These are phyloP conservation scores for Aspergillus pseudoterreus DNA, from an alignment of 2,329 filamentous ascomycete species.

Conservation along the genomic window DNA sequence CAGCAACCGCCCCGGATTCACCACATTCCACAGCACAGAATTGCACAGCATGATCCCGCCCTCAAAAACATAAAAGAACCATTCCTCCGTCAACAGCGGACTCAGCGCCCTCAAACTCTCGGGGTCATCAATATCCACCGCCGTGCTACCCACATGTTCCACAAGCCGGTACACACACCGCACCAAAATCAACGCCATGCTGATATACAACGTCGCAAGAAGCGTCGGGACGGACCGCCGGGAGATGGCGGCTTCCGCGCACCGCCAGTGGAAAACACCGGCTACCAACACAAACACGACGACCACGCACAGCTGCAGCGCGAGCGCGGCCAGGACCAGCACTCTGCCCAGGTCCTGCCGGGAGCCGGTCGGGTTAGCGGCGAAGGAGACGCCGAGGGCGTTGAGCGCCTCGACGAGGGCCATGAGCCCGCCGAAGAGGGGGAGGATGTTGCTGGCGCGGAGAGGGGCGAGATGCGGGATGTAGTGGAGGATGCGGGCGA, in stretches of 20 bases:
- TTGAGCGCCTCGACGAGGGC: conserved; percentile 41
- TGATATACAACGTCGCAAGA: conserved; percentile 50
- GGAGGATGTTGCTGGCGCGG: conserved; percentile 33
- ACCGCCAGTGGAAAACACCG: conserved; percentile 14
- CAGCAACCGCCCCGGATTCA: conserved; percentile 51
- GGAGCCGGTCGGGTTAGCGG: conserved; percentile 45
- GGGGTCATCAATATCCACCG: conserved; percentile 32
- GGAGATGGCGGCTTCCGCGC: conserved; percentile 8
- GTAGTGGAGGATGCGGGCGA: conserved; percentile 35
- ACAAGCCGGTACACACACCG: conserved; percentile 55
- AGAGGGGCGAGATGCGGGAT: background rate
- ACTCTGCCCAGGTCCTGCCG: conserved; percentile 41
- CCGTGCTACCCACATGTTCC: conserved; percentile 52
- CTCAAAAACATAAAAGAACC: conserved; percentile 60
- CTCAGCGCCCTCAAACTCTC: conserved; percentile 31
- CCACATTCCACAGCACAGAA: conserved; percentile 47
- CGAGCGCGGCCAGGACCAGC: conserved; percentile 50
- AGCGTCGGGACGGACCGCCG: conserved; percentile 31
- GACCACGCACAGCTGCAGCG: conserved; percentile 17
- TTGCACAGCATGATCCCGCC: conserved; percentile 52
- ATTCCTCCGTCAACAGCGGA: conserved; percentile 54
- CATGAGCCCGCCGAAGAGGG: conserved; percentile 48
- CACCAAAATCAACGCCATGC: conserved; percentile 46
- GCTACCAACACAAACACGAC: conserved; percentile 14
- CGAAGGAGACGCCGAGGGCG: conserved; percentile 32